phyloP scores from a whole-genome alignment of 208 protist species.

The Tritrichomonas foetus region DNA sequence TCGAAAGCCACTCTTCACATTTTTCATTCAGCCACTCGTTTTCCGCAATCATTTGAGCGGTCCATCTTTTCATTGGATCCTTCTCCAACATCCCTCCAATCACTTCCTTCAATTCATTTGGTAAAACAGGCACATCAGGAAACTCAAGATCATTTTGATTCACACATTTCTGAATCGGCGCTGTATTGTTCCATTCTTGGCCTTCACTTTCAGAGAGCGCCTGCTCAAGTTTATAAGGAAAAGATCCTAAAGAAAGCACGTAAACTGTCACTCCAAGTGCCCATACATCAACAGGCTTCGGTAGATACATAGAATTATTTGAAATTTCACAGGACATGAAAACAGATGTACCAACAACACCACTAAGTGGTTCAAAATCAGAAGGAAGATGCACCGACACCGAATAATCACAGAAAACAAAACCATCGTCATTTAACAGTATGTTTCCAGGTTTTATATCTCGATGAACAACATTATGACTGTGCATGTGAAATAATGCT shows the following conservation, averaged over 20 bases:
- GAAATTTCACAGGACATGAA: slow-evolving; percentile 18
- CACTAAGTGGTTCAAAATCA: neutral
- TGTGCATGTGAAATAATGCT: slow-evolving; percentile 6
- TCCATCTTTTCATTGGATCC: neutral
- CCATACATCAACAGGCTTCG: neutral
- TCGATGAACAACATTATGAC: slow-evolving; percentile 38
- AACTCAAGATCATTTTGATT: neutral
- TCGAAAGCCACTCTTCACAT: too few relatives aligned
- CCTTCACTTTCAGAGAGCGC: neutral
- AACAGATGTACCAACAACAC: neutral
- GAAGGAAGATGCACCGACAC: neutral
- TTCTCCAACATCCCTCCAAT: neutral
- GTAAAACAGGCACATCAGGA: neutral
- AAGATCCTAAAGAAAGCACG: neutral
- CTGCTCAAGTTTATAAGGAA: neutral
- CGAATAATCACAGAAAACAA: slow-evolving; percentile 36
- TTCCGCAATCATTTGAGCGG: neutral
- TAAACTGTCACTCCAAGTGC: neutral
- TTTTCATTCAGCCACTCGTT: neutral
- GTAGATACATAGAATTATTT: neutral
- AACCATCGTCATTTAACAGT: neutral
- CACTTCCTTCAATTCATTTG: neutral
- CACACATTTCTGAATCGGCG: neutral
- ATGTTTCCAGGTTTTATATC: slow-evolving; percentile 48
- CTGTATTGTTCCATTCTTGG: neutral